Base-by-base conservation (phyloP, 208 protist genomes). In the Trypanosoma platydactyli region DNA sequence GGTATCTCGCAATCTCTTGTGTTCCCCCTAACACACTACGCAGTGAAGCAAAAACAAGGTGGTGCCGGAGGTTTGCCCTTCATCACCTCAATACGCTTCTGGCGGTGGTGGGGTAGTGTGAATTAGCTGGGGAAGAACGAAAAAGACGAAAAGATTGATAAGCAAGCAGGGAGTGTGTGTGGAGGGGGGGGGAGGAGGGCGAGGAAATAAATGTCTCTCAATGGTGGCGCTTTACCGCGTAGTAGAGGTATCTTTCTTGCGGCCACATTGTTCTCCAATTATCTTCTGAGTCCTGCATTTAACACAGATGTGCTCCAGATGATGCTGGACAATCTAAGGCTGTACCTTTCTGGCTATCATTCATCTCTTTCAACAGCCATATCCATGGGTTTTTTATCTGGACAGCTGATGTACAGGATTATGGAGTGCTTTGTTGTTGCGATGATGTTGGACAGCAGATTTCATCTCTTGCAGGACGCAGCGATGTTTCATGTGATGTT, bases 341-440 rank as follows among this genome's bases (percentile, higher is more conserved):
- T 0, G 18, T 33, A 12, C 53, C 33, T 38, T n/a, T 9, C 5
- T 35, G 16, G 24, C 22, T n/a, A 5, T 45, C 38, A 45, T 30
- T 11, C 42, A 29, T 2, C 18, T 15, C 13, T 29, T 51, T 30
- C 5, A 1, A 1, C 30, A 25, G n/a, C 22, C 7, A 35, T 18
- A 22, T 41, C 44, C 29, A 44, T 70, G 38, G 55, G 52, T 24
- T 44, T 79, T 50, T 41, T 90, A 38, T 61, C 57, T 12, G 58
- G 80, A n/a, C 70, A 76, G 2, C 40, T 91, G 3, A 41, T 79
- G n/a, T 77, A 79, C 61, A 79, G 82, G 18, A 11, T 88, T 2
- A 52, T 76, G 2, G 84, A 93, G 75, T 89, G 77, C 45, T 61
- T 51, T n/a, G 72, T 93, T 25, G 46, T 80, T n/a, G 76, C 73